phyloP scores from a whole-genome alignment of 2,329 filamentous ascomycete genomes.

The Teratosphaeria nubilosa region DNA sequence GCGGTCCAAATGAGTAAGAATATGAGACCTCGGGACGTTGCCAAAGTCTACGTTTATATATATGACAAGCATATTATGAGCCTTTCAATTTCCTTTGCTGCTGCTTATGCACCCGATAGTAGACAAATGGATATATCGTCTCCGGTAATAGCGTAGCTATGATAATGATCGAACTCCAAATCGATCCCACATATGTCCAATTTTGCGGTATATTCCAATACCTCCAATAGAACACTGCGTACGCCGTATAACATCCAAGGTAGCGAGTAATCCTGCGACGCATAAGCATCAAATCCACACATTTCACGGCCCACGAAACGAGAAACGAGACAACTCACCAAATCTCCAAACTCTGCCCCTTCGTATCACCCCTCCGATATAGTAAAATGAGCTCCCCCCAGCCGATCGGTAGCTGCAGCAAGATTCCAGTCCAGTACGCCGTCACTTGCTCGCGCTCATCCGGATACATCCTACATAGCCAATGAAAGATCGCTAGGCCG shows the following conservation, averaged over 20 bases:
- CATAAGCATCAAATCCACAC: not conserved
- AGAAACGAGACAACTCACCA: too few relatives aligned
- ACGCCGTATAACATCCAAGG: conserved; percentile 29
- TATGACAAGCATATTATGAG: not conserved
- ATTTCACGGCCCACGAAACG: conserved; percentile 1
- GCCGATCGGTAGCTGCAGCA: conserved; percentile 30
- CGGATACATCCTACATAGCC: conserved; percentile 21
- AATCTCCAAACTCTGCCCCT: conserved; percentile 31
- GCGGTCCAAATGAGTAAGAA: not conserved
- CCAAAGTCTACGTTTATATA: not conserved
- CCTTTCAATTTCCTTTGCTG: not conserved
- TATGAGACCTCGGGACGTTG: not conserved
- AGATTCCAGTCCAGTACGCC: conserved; percentile 30
- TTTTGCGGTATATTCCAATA: conserved; percentile 31
- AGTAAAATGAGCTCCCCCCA: conserved; percentile 26
- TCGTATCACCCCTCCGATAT: conserved; percentile 23
- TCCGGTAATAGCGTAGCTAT: conserved; percentile 29
- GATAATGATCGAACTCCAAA: conserved; percentile 27
- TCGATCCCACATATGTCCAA: conserved; percentile 29
- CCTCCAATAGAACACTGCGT: conserved; percentile 30
- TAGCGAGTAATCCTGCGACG: conserved; percentile 28
- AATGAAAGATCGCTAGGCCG: conserved; percentile 23
- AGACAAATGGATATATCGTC: conserved; percentile 29
- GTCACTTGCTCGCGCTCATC: conserved; percentile 32
- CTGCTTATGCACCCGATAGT: conserved; percentile 21